Evolutionary conservation across 1,284 basidiomycete genomes (phyloP), one percentile per base, ranked within the genome.

Genomic region (Ceratobasidium sp.): DNA sequence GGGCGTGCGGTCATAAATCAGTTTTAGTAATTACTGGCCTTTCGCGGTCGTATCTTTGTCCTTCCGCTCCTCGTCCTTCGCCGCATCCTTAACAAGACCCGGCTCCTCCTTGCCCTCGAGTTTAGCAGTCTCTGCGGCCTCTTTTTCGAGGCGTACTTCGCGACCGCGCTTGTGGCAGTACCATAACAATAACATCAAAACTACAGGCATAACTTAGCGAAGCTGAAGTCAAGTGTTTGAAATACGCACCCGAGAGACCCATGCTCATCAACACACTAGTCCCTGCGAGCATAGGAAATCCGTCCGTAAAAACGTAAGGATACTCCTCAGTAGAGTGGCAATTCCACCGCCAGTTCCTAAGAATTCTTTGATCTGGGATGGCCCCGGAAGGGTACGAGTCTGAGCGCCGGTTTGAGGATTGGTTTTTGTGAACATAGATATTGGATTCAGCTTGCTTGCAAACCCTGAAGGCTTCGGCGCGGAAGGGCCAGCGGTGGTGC

Each of bases 131-230:
- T 77, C 72, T 6, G 40, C 67, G 15, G 77, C 67, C 61, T 77
- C 77, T 18, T 51, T 46, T n/a, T 49, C 64, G 23, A 77, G 77
- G 15, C 77, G 77, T 5, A 70, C 67, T 44, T 77, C 77, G 6
- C 53, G 51, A 6, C 77, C 77, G 10, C 77, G 77, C 61, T 77
- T 77, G 23, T 77, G 67, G 28, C 77, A 77, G 28, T 77, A 77
- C 77, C 77, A 77, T n/a, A 77, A 33, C 23, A 77, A 53, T 9
- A 77, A 51, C 67, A 77, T 69, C 49, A 77, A 46, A 28, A 77
- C 77, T 77, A 61, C 20, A 63, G 1, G 39, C 6, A 33, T 15
- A 13, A 26, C 23, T 77, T 20, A 77, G 56, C 9, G 20, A 40
- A 39, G 40, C 4, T 53, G 18, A 7, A 13, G 28, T 15, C 18